Base-by-base conservation (phyloP, 164 flowering plant genomes). In the Saururus chinensis region DNA sequence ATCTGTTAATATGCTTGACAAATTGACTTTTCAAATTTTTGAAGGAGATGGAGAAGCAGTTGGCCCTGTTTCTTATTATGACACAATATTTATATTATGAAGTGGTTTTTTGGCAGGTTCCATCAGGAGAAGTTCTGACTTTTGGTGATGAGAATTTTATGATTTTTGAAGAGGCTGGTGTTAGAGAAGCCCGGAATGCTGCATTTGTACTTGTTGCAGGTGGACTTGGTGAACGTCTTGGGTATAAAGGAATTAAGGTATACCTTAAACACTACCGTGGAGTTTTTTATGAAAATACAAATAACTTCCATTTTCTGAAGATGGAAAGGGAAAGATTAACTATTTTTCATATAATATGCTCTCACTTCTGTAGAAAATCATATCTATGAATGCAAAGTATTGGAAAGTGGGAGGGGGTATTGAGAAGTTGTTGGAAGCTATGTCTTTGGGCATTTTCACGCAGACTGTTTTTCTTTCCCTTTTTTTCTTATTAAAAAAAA, bases 131-230 rank as follows among this genome's bases (percentile, higher is more conserved):
- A 73, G 69, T 66, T 59, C 70, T 90, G 77, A 82, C 68, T 51
- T 84, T 71, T 68, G 99, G 91, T 61, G 88, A 90, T 75, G 87
- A 79, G 13, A 79, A 64, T 64, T 90, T 90, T 62, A 65, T 85
- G 68, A 80, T 69, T 56, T 82, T 74, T 75, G 99, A 93, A 76
- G 90, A 87, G 66, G 71, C 74, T 57, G 97, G 99, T 7, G 62
- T 90, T 53, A 82, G 67, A 62, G 97, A 88, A 77, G 93, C 79
- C 21, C 71, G 67, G 66, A 82, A 82, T 70, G 96, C 97, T 74
- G 96, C 91, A 60, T 93, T 93, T 83, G 97, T 87, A 69, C 88
- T 93, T 74, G 99, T 93, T 75, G 99, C 99, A 6, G 97, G 99
- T 60, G 99, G 99, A 52, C 97, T 93, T 72, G 99, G 99, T 53